These are phyloP conservation scores for Waltiozyma sp. DNA, from an alignment of 1,139 yeast species.

Conservation along the genomic window DNA sequence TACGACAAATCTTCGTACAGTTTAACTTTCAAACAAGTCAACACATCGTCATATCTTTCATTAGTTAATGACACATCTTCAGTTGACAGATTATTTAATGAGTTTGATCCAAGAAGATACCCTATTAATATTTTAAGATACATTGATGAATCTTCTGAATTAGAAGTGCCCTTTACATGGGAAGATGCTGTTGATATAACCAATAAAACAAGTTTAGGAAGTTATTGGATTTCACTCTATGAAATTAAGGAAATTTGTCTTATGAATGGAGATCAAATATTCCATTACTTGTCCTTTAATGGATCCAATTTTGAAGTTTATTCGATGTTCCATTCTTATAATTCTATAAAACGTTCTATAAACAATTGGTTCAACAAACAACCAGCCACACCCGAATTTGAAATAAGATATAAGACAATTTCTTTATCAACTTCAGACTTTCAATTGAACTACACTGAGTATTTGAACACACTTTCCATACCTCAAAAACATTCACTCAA, in stretches of 20 bases:
- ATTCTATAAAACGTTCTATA: constrained; percentile 1
- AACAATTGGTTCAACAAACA: constrained; percentile 1
- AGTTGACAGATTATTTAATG: background rate
- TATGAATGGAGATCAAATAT: background rate
- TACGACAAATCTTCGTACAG: too few relatives aligned
- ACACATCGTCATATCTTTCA: background rate
- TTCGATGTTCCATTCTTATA: background rate
- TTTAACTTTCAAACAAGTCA: background rate
- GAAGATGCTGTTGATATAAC: background rate
- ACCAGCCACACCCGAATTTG: background rate
- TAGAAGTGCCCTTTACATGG: background rate
- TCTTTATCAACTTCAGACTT: constrained; percentile 3
- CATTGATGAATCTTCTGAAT: background rate
- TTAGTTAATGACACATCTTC: background rate
- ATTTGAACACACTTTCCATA: background rate
- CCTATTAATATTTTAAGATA: background rate
- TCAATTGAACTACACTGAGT: background rate
- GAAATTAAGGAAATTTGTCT: background rate
- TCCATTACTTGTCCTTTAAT: background rate
- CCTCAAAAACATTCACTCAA: background rate
- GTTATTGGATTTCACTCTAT: too few relatives aligned
- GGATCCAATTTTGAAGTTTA: background rate
- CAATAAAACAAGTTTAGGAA: background rate
- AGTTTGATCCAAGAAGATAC: background rate
- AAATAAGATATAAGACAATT: background rate